These are phyloP conservation scores for Capsicum chinense DNA, from an alignment of 257 asterid genomes.

Conservation along the genomic window DNA sequence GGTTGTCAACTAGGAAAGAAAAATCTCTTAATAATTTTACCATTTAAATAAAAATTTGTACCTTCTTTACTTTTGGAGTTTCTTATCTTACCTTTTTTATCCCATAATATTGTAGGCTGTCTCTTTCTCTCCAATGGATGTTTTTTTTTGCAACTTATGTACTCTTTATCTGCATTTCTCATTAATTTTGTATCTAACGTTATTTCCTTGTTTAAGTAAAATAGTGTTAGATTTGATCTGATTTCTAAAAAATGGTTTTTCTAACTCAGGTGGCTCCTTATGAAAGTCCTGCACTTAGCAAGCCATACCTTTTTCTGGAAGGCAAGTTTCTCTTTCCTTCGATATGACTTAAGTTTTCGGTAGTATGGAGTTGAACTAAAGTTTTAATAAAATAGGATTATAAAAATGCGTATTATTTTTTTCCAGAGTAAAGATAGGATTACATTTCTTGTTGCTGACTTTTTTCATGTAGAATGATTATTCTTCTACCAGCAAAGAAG, in stretches of 20 bases:
- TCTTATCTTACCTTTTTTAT: neutral
- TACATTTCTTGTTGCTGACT: neutral
- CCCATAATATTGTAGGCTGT: neutral
- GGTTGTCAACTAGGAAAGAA: neutral
- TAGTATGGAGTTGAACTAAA: neutral
- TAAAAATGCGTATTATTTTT: neutral
- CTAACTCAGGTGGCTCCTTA: conserved; percentile 91
- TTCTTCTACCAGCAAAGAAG: neutral
- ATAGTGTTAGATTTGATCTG: neutral
- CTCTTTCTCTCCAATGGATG: neutral
- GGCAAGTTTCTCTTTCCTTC: conserved; percentile 55
- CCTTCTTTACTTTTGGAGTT: neutral
- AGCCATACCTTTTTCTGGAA: conserved; percentile 90
- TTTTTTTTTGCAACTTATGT: neutral
- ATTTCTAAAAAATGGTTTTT: conserved; percentile 5
- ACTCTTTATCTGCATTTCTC: neutral
- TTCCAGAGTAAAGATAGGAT: neutral
- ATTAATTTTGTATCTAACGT: neutral
- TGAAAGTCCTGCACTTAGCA: conserved; percentile 98
- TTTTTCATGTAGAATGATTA: neutral
- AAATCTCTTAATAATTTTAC: neutral
- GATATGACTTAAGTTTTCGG: neutral
- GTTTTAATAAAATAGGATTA: neutral
- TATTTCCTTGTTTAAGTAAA: conserved; percentile 4
- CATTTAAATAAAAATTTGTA: neutral